Conservation (phyloP, 2,329 filamentous ascomycete genomes). For the Waltergamsia citrina region DNA sequence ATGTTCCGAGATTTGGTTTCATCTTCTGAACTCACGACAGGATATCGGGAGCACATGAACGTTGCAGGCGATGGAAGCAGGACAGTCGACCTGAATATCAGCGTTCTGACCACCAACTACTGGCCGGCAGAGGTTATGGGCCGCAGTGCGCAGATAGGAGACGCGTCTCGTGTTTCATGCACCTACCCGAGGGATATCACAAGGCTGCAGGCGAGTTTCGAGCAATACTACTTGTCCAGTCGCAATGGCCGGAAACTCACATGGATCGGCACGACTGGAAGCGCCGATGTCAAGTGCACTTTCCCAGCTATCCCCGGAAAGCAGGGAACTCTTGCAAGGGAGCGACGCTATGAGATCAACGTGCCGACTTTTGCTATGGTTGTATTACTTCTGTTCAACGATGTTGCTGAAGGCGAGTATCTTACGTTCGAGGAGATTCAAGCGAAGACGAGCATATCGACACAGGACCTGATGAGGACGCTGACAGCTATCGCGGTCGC, state of each 20-base stretch:
- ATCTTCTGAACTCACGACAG: constrained; percentile 71
- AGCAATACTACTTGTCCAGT: constrained; percentile 78
- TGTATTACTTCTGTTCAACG: constrained; percentile 82
- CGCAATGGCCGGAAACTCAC: constrained; percentile 83
- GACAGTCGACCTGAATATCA: constrained; percentile 70
- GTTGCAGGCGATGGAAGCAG: constrained; percentile 35
- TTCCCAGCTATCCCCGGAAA: constrained; percentile 68
- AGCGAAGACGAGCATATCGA: constrained; percentile 68
- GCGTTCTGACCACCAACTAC: constrained; percentile 83
- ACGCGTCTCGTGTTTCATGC: constrained; percentile 36
- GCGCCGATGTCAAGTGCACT: constrained; percentile 74
- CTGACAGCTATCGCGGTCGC: constrained; percentile 75
- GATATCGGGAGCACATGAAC: constrained; percentile 61
- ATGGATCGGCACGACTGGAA: constrained; percentile 66
- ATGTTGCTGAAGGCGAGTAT: constrained; percentile 43
- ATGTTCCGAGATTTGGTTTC: constrained; percentile 97
- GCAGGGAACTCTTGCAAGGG: constrained; percentile 47
- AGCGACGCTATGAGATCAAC: constrained; percentile 78
- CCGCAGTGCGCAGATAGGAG: constrained; percentile 39
- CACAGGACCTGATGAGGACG: constrained; percentile 63
- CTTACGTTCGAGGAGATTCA: constrained; percentile 71
- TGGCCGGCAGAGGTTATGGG: constrained; percentile 92
- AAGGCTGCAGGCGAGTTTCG: constrained; percentile 72
- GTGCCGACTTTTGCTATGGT: constrained; percentile 91
- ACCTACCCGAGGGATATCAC: constrained; percentile 69